Percentiles rank a stretch among this genome's conserved stretches.
Evolutionary conservation across 371 early-diverging fungal genomes (phyloP).

Genomic region (Mucor piriformis): DNA sequence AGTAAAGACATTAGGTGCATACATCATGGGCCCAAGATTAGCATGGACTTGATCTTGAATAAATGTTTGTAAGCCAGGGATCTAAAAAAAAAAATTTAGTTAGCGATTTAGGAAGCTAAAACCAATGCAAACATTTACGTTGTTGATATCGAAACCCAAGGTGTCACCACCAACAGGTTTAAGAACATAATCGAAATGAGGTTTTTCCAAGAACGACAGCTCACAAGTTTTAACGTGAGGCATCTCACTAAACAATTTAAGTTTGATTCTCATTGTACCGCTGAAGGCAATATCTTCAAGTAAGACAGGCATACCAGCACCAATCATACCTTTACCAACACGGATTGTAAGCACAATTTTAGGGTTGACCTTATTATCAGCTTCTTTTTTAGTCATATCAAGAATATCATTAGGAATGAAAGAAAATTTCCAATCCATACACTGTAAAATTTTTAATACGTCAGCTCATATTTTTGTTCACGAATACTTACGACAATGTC

Average conservation of each 20-base stretch:
- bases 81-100: slow-evolving; percentile 30
- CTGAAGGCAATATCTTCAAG: slow-evolving; percentile 90
- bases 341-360: slow-evolving; percentile 89
- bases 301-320: slow-evolving; percentile 88
- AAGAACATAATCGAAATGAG: slow-evolving; percentile 88
- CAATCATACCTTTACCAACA: slow-evolving; percentile 85
- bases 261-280: slow-evolving; percentile 74
- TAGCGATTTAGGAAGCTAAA: neutral
- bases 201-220: slow-evolving; percentile 83
- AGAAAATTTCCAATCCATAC: slow-evolving; percentile 88
- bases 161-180: slow-evolving; percentile 90
- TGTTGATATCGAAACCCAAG: slow-evolving; percentile 76
- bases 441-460: slow-evolving; percentile 25
- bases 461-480: too few relatives aligned
- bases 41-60: slow-evolving; percentile 75
- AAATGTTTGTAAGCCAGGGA: slow-evolving; percentile 78
- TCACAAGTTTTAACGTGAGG: slow-evolving; percentile 88
- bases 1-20: slow-evolving; percentile 80
- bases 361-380: slow-evolving; percentile 75
- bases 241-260: slow-evolving; percentile 79
- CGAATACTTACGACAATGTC: slow-evolving; percentile 72
- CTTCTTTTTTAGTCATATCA: slow-evolving; percentile 65
- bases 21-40: slow-evolving; percentile 77
- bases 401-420: slow-evolving; percentile 79
- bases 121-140: slow-evolving; percentile 35